These are phyloP conservation scores for Ilex aquifolium DNA, from an alignment of 257 asterid genomes.

Conservation along the genomic window DNA sequence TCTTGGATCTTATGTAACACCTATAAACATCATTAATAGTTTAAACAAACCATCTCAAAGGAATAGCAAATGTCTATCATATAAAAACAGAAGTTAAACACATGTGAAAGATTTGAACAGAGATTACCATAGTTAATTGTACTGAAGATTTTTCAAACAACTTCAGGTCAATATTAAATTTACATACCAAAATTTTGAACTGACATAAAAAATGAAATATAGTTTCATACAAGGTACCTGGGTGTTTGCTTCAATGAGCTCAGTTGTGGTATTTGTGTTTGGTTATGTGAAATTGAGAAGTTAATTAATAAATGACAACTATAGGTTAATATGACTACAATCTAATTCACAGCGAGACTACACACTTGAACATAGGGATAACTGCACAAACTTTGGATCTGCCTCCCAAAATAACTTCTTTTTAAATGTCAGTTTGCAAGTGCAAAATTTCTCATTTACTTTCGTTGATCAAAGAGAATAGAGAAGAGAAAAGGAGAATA, in stretches of 20 bases:
- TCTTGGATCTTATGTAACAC: conserved; percentile 72
- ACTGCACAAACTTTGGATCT: conserved; percentile 91
- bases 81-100: too few species aligned
- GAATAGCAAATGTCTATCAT: too few species aligned
- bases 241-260: conserved; percentile 62
- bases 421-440: conserved; percentile 74
- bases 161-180: background rate
- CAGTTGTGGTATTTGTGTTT: conserved; percentile 57
- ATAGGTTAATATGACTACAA: background rate
- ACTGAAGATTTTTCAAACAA: too few species aligned
- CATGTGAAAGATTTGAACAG: too few species aligned
- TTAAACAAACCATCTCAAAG: background rate
- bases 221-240: conserved; percentile 37
- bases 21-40: conserved; percentile 35
- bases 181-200: too few species aligned
- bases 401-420: conserved; percentile 94
- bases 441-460: conserved; percentile 94
- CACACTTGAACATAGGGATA: conserved; percentile 92
- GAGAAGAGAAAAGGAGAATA: too few species aligned
- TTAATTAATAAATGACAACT: too few species aligned
- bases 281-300: conserved; percentile 1
- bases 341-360: background rate
- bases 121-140: too few species aligned
- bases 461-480: too few species aligned
- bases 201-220: background rate